phyloP scores from a whole-genome alignment of 768 basidiomycete genomes.

The Terana coerulea region DNA sequence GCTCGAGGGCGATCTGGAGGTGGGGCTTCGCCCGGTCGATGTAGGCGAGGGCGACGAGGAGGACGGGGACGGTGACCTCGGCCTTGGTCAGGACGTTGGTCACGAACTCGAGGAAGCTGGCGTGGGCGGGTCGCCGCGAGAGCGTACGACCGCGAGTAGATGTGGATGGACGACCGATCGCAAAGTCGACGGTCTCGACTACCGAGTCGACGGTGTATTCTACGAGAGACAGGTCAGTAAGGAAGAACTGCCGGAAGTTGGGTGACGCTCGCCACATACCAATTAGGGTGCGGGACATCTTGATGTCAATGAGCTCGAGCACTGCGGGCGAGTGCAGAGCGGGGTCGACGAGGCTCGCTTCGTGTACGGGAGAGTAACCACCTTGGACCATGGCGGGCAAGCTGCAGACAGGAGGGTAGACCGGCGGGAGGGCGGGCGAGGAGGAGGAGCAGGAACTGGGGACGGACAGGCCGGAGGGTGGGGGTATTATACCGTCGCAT shows the following conservation, averaged over 20 bases:
- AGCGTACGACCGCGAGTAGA: constrained; percentile 46
- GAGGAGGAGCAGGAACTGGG: constrained; percentile 11
- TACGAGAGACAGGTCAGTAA: constrained; percentile 26
- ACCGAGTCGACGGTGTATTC: constrained; percentile 71
- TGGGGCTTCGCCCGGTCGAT: constrained; percentile 75
- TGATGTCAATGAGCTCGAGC: constrained; percentile 64
- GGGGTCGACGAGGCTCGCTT: constrained; percentile 58
- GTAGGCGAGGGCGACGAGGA: constrained; percentile 72
- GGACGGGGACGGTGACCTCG: constrained; percentile 65
- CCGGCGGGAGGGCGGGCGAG: constrained; percentile 11
- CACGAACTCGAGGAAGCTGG: constrained; percentile 63
- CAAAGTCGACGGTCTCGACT: constrained; percentile 70
- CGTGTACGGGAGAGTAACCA: constrained; percentile 36
- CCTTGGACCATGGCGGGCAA: constrained; percentile 11
- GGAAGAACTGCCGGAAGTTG: no score
- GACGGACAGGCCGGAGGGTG: constrained; percentile 9
- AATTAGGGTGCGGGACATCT: constrained; percentile 56
- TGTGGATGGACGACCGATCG: constrained; percentile 63
- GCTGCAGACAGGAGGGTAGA: constrained; percentile 22
- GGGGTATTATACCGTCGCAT: constrained; percentile 13
- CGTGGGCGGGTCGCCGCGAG: constrained; percentile 46
- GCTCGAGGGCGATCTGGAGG: constrained; percentile 75
- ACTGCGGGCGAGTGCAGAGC: constrained; percentile 60
- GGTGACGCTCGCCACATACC: constrained; percentile 41
- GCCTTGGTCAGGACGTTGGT: constrained; percentile 66